phyloP scores from a whole-genome alignment of 2,329 filamentous ascomycete species.

The Ascosphaera pollenicola region DNA sequence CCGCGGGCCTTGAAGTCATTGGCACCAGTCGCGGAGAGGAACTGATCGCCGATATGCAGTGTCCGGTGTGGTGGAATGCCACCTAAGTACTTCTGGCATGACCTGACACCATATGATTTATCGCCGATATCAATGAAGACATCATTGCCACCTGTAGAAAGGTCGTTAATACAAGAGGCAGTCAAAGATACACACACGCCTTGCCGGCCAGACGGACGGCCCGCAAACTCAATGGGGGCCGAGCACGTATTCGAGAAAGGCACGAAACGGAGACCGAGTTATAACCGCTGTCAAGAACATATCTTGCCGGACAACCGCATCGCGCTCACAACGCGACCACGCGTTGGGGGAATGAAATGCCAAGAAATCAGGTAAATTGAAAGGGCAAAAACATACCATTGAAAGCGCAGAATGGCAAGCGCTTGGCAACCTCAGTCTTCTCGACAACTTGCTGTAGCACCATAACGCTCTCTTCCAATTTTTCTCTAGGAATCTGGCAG shows the following conservation, averaged over 20 bases:
- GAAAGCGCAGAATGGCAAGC: constrained; percentile 86
- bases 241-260: too few relatives aligned
- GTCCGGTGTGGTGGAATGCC: constrained; percentile 55
- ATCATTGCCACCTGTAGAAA: constrained; percentile 50
- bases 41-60: constrained; percentile 88
- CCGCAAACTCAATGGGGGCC: too few relatives aligned
- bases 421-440: constrained; percentile 43
- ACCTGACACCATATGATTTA: constrained; percentile 86
- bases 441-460: constrained; percentile 87
- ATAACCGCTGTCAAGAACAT: too few relatives aligned
- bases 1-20: constrained; percentile 95
- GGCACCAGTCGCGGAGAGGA: constrained; percentile 63
- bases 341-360: too few relatives aligned
- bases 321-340: too few relatives aligned
- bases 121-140: constrained; percentile 98
- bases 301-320: too few relatives aligned
- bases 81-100: constrained; percentile 80
- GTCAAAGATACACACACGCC: too few relatives aligned
- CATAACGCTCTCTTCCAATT: constrained; percentile 84
- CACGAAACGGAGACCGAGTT: too few relatives aligned
- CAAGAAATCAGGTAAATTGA: neutral
- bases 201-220: too few relatives aligned
- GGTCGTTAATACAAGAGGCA: neutral
- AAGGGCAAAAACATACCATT: constrained; percentile 34
- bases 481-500: constrained; percentile 58